Conservation (phyloP, 805 yeast species). For the Metschnikowia chrysomelidarum region DNA sequence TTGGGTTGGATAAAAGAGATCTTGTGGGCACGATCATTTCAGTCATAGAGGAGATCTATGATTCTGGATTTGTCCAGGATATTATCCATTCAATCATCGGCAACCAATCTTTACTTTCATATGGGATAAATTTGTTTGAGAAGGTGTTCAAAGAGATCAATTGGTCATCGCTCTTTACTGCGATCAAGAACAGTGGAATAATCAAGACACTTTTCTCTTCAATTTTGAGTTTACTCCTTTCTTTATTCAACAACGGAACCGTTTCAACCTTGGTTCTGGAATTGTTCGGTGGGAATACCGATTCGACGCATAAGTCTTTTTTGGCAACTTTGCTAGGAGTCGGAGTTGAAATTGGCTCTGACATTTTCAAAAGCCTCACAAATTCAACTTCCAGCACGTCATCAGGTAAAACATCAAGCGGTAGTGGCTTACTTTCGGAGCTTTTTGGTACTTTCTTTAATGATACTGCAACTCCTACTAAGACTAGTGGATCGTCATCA, state of each 20-base stretch:
- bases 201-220: constrained; percentile 17
- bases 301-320: constrained; percentile 17
- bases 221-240: constrained; percentile 16
- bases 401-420: constrained; percentile 9
- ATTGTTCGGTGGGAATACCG: constrained; percentile 14
- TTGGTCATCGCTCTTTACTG: constrained; percentile 21
- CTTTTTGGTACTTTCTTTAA: constrained; percentile 12
- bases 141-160: constrained; percentile 24
- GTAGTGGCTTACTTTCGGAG: constrained; percentile 15
- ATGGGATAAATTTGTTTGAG: constrained; percentile 21
- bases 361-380: constrained; percentile 16
- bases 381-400: constrained; percentile 6
- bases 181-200: constrained; percentile 28
- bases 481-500: constrained; percentile 2
- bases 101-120: constrained; percentile 20
- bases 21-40: constrained; percentile 17
- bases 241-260: constrained; percentile 15
- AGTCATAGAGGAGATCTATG: constrained; percentile 22
- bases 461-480: constrained; percentile 4
- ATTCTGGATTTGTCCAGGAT: constrained; percentile 23
- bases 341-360: constrained; percentile 17
- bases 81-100: constrained; percentile 25
- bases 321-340: constrained; percentile 13
- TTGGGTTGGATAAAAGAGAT: constrained; percentile 18
- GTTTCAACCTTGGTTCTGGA: constrained; percentile 13